A percentile compares a stretch with the other conserved stretches of the same genome.
phyloP scores from a whole-genome alignment of 169 alveolate genomes.

The Plasmodium knowlesi region DNA sequence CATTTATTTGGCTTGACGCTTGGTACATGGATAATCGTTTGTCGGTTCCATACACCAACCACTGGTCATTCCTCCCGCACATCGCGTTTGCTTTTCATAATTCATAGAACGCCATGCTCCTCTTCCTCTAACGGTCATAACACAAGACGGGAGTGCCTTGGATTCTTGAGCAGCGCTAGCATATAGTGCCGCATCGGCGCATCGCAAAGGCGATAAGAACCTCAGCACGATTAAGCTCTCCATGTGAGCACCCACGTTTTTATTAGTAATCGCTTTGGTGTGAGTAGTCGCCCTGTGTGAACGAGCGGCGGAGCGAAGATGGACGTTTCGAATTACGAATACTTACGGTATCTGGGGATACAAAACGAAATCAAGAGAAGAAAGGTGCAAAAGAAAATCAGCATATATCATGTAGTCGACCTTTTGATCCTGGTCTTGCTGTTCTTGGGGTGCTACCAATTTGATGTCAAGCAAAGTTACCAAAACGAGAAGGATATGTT shows the following conservation, averaged over 20 bases:
- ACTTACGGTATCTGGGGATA: conserved; percentile 33
- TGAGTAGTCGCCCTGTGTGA: not conserved
- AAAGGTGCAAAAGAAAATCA: not conserved
- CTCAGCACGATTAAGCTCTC: not conserved
- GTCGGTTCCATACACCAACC: not conserved
- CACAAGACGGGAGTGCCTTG: not conserved
- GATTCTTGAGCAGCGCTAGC: not conserved
- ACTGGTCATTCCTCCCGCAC: not conserved
- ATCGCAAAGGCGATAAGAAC: not conserved
- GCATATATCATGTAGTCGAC: conserved; percentile 47
- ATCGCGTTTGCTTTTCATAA: not conserved
- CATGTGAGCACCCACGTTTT: not conserved
- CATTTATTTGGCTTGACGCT: not conserved
- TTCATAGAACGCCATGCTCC: not conserved
- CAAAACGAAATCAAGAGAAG: conserved; percentile 40
- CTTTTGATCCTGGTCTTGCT: not conserved
- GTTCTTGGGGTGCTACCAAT: conserved; percentile 37
- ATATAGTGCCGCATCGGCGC: not conserved
- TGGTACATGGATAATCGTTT: not conserved
- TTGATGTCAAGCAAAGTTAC: conserved; percentile 2
- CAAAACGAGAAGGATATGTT: conserved; percentile 8
- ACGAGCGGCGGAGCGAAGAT: conserved; percentile 20
- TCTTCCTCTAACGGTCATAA: not conserved
- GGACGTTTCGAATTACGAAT: conserved; percentile 57
- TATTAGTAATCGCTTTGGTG: not conserved